phyloP scores from a whole-genome alignment of 2,329 filamentous ascomycete genomes.

The Myrmaecium sp. region DNA sequence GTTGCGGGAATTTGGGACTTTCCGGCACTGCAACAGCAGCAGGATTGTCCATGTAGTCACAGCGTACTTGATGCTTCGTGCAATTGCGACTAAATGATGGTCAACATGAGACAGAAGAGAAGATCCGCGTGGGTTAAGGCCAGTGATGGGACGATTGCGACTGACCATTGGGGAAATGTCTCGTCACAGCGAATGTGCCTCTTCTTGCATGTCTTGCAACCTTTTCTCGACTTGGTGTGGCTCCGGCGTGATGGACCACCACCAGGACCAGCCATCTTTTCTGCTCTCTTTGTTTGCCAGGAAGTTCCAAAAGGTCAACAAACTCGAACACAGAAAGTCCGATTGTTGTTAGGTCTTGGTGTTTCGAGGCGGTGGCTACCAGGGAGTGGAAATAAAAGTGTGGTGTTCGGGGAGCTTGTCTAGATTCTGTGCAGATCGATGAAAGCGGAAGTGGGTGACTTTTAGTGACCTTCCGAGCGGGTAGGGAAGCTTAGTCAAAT shows the following conservation, averaged over 20 bases:
- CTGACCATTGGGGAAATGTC: constrained; percentile 90
- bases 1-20: constrained; percentile 31
- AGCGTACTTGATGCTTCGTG: constrained; percentile 96
- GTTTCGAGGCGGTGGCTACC: no score
- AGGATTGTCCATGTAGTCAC: constrained; percentile 87
- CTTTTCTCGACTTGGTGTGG: constrained; percentile 97
- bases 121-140: not conserved
- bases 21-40: constrained; percentile 45
- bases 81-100: constrained; percentile 62
- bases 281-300: no score
- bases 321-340: no score
- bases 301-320: no score
- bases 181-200: constrained; percentile 97
- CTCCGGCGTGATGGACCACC: constrained; percentile 81
- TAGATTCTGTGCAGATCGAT: no score
- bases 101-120: constrained; percentile 8
- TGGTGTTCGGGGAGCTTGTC: no score
- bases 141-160: constrained; percentile 6
- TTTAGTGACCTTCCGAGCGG: no score
- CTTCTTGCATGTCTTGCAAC: constrained; percentile 94
- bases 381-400: no score
- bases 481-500: no score
- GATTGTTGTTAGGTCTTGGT: no score
- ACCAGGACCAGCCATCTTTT: constrained; percentile 80
- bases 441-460: no score